Percentiles rank a stretch among this genome's conserved stretches.
Evolutionary conservation across 441 rosid genomes (phyloP).

Genomic region (Populus hybrid): DNA sequence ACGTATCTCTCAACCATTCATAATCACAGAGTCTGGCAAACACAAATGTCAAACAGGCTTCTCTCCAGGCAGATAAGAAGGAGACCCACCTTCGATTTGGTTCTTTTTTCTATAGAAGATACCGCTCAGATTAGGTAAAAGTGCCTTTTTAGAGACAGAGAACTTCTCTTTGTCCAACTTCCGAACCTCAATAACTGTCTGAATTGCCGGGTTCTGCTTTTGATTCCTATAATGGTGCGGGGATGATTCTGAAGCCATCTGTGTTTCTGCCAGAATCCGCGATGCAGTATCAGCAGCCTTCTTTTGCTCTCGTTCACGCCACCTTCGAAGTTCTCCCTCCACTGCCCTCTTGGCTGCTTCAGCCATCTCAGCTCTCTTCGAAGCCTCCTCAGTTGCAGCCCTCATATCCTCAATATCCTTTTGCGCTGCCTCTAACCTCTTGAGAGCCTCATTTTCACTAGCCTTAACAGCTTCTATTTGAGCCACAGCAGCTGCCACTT

Average conservation of each 20-base stretch:
- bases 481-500: constrained; percentile 92
- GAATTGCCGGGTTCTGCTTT: constrained; percentile 44
- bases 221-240: constrained; percentile 53
- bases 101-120: constrained; percentile 77
- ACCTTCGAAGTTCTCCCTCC: constrained; percentile 86
- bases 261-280: constrained; percentile 67
- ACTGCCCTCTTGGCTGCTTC: constrained; percentile 93
- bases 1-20: constrained; percentile 23
- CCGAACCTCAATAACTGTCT: constrained; percentile 31
- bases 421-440: constrained; percentile 59
- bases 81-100: constrained; percentile 84
- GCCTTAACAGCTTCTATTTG: constrained; percentile 95
- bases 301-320: constrained; percentile 88
- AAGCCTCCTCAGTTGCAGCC: constrained; percentile 59
- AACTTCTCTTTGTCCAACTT: constrained; percentile 65
- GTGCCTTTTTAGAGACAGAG: constrained; percentile 59
- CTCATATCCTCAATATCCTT: constrained; percentile 79
- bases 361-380: constrained; percentile 91
- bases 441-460: constrained; percentile 77
- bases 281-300: constrained; percentile 82
- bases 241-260: constrained; percentile 54
- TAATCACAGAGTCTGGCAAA: constrained; percentile 16
- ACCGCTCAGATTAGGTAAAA: constrained; percentile 62
- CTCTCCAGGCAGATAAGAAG: constrained; percentile 77
- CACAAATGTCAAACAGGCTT: constrained; percentile 36